A percentile compares a stretch with the other conserved stretches of the same genome.
Conservation (phyloP, 2,329 filamentous ascomycete species). For the Diaporthe eres region DNA sequence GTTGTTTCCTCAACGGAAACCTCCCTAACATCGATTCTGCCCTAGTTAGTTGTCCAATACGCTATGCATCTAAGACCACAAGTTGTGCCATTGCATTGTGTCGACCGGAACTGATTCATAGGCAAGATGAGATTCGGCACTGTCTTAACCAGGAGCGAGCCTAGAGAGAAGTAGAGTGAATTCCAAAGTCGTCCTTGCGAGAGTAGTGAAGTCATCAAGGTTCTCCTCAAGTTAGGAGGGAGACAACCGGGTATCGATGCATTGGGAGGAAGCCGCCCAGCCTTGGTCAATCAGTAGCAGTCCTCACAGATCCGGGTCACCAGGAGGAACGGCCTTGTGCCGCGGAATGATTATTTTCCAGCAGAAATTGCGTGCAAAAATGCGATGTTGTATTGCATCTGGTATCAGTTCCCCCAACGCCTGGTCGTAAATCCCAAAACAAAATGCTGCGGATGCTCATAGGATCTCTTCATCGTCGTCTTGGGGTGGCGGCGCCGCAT, state of each 20-base stretch:
- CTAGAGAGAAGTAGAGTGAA: background rate
- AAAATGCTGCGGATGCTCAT: conserved; percentile 33
- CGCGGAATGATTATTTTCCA: rapidly evolving
- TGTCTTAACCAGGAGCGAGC: background rate
- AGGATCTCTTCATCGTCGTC: conserved; percentile 40
- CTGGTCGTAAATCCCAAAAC: conserved; percentile 31
- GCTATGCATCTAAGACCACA: background rate
- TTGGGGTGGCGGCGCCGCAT: conserved; percentile 18
- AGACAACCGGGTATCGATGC: background rate
- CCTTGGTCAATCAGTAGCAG: background rate
- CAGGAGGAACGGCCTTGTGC: background rate
- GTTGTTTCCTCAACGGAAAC: background rate
- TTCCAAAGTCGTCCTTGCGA: background rate
- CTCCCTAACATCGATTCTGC: background rate
- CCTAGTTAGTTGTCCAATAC: background rate
- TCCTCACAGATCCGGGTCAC: background rate
- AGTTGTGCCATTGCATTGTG: background rate
- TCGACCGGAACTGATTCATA: background rate
- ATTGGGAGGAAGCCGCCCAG: background rate
- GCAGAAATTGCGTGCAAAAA: background rate
- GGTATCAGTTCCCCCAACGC: conserved; percentile 41
- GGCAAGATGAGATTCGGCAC: background rate
- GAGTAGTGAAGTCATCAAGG: background rate
- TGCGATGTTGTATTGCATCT: conserved; percentile 33
- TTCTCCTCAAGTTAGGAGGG: too few relatives aligned